Conservation (phyloP, 2,329 filamentous ascomycete genomes). For the Pyrenochaeta sp. region DNA sequence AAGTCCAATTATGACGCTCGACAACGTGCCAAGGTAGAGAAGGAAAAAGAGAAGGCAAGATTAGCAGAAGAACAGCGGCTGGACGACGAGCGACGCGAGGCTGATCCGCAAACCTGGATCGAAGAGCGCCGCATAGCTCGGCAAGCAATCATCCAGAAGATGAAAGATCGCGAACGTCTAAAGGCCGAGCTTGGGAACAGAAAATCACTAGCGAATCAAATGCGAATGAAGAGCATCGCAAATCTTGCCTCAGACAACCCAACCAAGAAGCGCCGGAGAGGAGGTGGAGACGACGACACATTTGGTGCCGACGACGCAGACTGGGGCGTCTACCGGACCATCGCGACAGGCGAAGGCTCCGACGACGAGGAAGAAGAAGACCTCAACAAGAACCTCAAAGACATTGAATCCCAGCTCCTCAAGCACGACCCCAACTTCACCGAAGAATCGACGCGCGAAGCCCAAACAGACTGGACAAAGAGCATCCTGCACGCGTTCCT, state of each 20-base stretch:
- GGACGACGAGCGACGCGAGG: slow-evolving; percentile 83
- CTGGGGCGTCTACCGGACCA: slow-evolving; percentile 95
- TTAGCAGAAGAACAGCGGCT: slow-evolving; percentile 81
- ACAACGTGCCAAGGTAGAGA: slow-evolving; percentile 92
- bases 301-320: slow-evolving; percentile 98
- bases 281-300: slow-evolving; percentile 90
- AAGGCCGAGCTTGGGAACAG: slow-evolving; percentile 96
- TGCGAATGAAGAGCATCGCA: slow-evolving; percentile 97
- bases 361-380: slow-evolving; percentile 95
- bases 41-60: slow-evolving; percentile 88
- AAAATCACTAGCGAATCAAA: slow-evolving; percentile 94
- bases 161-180: slow-evolving; percentile 91
- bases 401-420: slow-evolving; percentile 83
- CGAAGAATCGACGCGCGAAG: slow-evolving; percentile 89
- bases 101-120: slow-evolving; percentile 86
- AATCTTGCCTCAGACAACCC: slow-evolving; percentile 92
- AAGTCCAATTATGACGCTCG: slow-evolving; percentile 95
- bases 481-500: slow-evolving; percentile 88
- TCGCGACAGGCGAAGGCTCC: slow-evolving; percentile 79
- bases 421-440: slow-evolving; percentile 87
- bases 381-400: slow-evolving; percentile 73
- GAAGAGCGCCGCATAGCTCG: slow-evolving; percentile 79
- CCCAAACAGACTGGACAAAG: slow-evolving; percentile 95
- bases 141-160: slow-evolving; percentile 74
- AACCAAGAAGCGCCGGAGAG: slow-evolving; percentile 80